Conservation (phyloP, 768 basidiomycete species). For the Pleurotus giganteus region DNA sequence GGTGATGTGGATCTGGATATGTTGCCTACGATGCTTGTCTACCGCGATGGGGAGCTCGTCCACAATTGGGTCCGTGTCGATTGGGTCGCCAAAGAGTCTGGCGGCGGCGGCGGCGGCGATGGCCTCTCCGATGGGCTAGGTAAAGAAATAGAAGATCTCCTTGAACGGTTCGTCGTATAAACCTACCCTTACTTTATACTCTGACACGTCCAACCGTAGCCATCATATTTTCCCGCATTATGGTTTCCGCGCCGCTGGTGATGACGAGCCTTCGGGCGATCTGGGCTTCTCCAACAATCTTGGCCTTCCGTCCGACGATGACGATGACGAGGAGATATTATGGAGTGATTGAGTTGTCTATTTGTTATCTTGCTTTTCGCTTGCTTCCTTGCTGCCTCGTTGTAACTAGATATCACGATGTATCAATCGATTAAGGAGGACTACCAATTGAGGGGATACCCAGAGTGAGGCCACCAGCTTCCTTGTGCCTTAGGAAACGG, state of each 20-base stretch:
- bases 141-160: slow-evolving; percentile 65
- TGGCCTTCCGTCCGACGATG: slow-evolving; percentile 50
- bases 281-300: slow-evolving; percentile 29
- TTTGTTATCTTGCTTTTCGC: background rate
- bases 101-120: background rate
- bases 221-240: slow-evolving; percentile 26
- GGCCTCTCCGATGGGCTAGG: slow-evolving; percentile 27
- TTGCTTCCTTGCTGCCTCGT: too few species aligned
- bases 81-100: slow-evolving; percentile 58
- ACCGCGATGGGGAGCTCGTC: slow-evolving; percentile 79
- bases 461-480: too few species aligned
- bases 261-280: background rate
- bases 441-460: too few species aligned
- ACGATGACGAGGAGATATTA: slow-evolving; percentile 50
- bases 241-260: slow-evolving; percentile 24
- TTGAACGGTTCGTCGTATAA: slow-evolving; percentile 49
- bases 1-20: slow-evolving; percentile 12
- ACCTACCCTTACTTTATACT: background rate
- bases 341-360: slow-evolving; percentile 37
- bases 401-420: too few species aligned
- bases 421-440: too few species aligned
- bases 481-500: too few species aligned
- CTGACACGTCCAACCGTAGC: slow-evolving; percentile 14
- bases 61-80: slow-evolving; percentile 87
- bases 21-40: slow-evolving; percentile 46